Evolutionary conservation across 257 asterid species (phyloP).

Genomic region (Catharanthus roseus): DNA sequence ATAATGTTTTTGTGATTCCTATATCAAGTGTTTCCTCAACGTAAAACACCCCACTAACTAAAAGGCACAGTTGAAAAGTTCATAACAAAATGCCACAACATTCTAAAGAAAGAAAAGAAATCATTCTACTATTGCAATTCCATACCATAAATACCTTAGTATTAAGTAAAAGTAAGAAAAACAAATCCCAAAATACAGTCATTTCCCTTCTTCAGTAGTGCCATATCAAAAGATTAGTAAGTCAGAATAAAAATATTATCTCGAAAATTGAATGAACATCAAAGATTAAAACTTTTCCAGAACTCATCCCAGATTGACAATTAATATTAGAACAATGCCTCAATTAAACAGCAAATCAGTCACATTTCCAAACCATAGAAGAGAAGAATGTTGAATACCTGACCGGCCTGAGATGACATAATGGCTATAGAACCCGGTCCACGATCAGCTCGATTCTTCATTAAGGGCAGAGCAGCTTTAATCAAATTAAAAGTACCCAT

Average conservation of each 20-base stretch:
- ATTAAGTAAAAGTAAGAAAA: not conserved
- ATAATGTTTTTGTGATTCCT: not conserved
- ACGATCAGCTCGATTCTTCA: constrained; percentile 57
- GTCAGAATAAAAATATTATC: not conserved
- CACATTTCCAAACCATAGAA: not conserved
- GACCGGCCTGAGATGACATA: constrained; percentile 98
- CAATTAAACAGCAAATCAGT: not conserved
- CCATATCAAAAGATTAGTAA: not conserved
- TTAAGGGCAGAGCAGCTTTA: constrained; percentile 84
- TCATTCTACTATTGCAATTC: not conserved
- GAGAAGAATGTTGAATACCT: constrained; percentile 33
- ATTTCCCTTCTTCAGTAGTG: not conserved
- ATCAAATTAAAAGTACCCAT: constrained; percentile 75
- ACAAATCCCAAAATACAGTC: not conserved
- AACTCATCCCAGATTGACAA: not conserved
- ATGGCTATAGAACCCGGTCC: constrained; percentile 83
- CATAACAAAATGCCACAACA: not conserved
- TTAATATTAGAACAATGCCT: not conserved
- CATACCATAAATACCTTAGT: not conserved
- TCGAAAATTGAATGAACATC: not conserved
- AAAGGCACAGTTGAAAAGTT: not conserved
- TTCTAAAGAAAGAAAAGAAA: not conserved
- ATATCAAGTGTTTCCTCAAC: not conserved
- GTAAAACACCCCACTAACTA: not conserved
- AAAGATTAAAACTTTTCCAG: not conserved